These are phyloP conservation scores for Leccinum uliginosum DNA, from an alignment of 768 basidiomycete species.

Conservation along the genomic window DNA sequence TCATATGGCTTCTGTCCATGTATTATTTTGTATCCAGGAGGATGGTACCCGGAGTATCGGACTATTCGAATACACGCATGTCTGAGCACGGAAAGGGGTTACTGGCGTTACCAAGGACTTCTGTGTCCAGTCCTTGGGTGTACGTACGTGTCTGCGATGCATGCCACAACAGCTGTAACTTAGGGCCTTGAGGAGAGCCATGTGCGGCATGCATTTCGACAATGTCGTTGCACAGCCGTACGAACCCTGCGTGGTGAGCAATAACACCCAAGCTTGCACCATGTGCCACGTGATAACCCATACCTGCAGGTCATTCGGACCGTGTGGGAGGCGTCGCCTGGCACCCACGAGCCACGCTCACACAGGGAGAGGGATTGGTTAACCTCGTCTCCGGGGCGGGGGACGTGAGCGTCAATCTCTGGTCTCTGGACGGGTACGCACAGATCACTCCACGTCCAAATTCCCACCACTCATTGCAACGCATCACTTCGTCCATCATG, in stretches of 20 bases:
- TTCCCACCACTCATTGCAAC: conserved; percentile 5
- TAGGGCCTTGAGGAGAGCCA: not conserved
- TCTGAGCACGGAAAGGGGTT: not conserved
- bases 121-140: too few relatives aligned
- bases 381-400: conserved; percentile 92
- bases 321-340: conserved; percentile 95
- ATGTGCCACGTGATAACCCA: conserved; percentile 1
- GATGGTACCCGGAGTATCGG: not conserved
- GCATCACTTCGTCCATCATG: too few relatives aligned
- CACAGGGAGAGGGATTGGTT: conserved; percentile 56
- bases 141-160: too few relatives aligned
- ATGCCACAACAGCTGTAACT: not conserved
- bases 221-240: conserved; percentile 33
- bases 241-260: conserved; percentile 65
- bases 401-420: conserved; percentile 80
- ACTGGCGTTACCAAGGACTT: not conserved
- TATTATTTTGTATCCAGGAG: conserved; percentile 3
- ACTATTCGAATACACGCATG: not conserved
- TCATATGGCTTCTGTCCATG: not conserved
- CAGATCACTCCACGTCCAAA: not conserved
- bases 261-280: not conserved
- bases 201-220: too few relatives aligned
- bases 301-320: conserved; percentile 70
- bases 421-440: conserved; percentile 78
- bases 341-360: conserved; percentile 90